Conservation (phyloP, 2,329 filamentous ascomycete species). For the Xylariaceae sp. region DNA sequence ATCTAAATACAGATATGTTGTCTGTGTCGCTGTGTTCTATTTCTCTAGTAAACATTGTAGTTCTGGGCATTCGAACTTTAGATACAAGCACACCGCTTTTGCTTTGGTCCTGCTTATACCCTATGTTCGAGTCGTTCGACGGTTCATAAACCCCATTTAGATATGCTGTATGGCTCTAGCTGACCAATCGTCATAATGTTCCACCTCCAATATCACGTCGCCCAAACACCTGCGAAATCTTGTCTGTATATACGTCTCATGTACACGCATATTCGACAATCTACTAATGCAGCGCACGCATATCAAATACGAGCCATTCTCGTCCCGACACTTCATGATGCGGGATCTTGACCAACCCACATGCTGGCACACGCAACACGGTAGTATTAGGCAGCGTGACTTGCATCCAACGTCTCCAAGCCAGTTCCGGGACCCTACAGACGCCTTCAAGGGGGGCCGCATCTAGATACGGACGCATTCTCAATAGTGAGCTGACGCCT, state of each 20-base stretch:
- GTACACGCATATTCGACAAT: not conserved
- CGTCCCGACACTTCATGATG: not conserved
- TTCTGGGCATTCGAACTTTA: too few species aligned
- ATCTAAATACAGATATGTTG: too few species aligned
- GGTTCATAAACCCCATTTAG: too few species aligned
- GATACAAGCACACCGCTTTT: too few species aligned
- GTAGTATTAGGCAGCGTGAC: not conserved
- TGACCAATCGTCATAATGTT: too few species aligned
- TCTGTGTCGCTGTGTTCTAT: too few species aligned
- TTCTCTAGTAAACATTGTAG: too few species aligned
- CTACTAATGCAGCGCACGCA: not conserved
- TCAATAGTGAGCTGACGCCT: not conserved
- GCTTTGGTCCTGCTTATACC: too few species aligned
- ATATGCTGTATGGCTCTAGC: too few species aligned
- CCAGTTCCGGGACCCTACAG: not conserved
- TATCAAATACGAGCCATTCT: constrained; percentile 1
- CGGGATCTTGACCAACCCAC: not conserved
- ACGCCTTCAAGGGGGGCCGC: not conserved
- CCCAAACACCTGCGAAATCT: too few species aligned
- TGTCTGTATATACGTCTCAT: constrained; percentile 1
- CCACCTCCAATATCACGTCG: too few species aligned
- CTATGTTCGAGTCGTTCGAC: too few species aligned
- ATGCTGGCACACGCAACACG: not conserved
- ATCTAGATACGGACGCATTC: not conserved
- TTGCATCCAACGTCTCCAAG: not conserved